Base-by-base conservation (phyloP, 1,139 yeast genomes). In the Yamadazyma diddensiae region DNA sequence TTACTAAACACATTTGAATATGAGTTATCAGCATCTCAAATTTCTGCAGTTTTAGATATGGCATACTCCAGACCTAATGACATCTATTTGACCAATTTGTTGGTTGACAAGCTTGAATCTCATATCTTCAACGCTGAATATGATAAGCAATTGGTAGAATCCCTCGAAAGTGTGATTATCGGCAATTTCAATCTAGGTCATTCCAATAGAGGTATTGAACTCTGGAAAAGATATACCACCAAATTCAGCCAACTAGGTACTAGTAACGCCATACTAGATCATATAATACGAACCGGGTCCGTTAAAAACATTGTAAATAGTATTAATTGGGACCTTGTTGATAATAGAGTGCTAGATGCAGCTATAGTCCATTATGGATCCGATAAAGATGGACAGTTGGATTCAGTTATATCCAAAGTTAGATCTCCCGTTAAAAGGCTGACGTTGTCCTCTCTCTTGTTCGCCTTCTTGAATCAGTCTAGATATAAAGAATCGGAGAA, bases 391-490 rank as follows among this genome's bases (percentile, higher is more conserved):
- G 9, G 6, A 5, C 6, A 11, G 13, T 22, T 15, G 12, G 19
- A 14, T 5, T 20, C 10, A 4, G 12, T 12, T 8, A 21, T 27
- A 7, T 27, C 22, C 5, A 21, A 28, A 15, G 12, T 32, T 10
- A 21, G 12, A n/a, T 18, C 59, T 2, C 72, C 71, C 5, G 40
- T 65, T 15, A 41, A 50, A 21, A 46, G 70, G 24, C 55, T 52
- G 45, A 53, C 65, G 1, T 47, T 66, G n/a, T 58, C 69, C 3
- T 53, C 54, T 34, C 49, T 68, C 22, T 55, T 67, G 29, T 46
- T 47, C n/a, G 47, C 57, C 3, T 64, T 63, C 34, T 35, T 64
- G 24, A 23, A 28, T 7, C 57, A 50, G 27, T 51, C 55, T 23
- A 55, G 55, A 30, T 59, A 56, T 26, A 37, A 37, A 2, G 63